Conservation (phyloP, 305 asterid genomes). For the Andrographis paniculata region DNA sequence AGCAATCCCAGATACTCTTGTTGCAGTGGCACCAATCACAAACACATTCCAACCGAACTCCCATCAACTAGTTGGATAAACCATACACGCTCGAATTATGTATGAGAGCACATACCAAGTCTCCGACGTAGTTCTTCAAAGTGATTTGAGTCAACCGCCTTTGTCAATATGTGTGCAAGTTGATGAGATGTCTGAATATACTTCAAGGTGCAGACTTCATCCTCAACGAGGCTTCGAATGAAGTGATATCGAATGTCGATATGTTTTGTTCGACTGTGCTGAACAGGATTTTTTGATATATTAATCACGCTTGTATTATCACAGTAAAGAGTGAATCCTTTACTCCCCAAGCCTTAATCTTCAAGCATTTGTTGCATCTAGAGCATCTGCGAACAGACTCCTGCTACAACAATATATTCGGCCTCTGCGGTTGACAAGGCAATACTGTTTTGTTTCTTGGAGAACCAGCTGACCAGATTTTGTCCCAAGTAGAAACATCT, state of each 20-base stretch:
- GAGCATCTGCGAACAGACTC: not conserved
- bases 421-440: not conserved
- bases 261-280: not conserved
- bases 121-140: no score
- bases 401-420: not conserved
- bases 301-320: not conserved
- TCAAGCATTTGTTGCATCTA: not conserved
- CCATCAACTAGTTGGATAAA: no score
- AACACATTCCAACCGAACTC: no score
- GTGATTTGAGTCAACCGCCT: no score
- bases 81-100: no score
- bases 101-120: no score
- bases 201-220: no score
- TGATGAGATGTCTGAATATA: no score
- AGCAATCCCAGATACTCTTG: no score
- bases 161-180: no score
- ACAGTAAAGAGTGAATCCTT: not conserved
- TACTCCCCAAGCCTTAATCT: not conserved
- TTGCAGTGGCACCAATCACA: no score
- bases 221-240: not conserved
- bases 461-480: not conserved
- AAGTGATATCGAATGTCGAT: not conserved
- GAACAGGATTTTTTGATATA: not conserved
- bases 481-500: not conserved
- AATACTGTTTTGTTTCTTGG: not conserved